These are phyloP conservation scores for Daldinia eschscholtzii DNA, from an alignment of 2,329 filamentous ascomycete species.

Conservation along the genomic window DNA sequence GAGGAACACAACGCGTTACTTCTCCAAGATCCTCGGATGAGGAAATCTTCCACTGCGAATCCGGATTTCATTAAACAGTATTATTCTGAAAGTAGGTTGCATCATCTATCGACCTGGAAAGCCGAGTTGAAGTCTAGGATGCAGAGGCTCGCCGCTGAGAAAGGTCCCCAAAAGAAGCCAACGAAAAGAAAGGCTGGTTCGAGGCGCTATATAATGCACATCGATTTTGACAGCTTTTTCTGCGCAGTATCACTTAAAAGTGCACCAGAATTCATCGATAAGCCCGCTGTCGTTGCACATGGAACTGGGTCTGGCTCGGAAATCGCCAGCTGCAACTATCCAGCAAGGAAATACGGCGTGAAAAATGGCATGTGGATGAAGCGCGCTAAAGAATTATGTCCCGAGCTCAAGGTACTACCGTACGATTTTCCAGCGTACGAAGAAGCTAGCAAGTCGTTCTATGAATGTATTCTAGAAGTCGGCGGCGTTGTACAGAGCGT, in stretches of 20 bases:
- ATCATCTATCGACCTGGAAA: conserved; percentile 97
- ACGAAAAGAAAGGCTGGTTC: conserved; percentile 69
- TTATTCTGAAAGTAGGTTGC: conserved; percentile 93
- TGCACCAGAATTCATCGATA: conserved; percentile 78
- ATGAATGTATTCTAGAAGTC: conserved; percentile 82
- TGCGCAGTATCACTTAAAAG: conserved; percentile 89
- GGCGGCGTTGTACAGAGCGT: conserved; percentile 93
- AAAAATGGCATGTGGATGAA: conserved; percentile 99
- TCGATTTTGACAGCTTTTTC: conserved; percentile 99
- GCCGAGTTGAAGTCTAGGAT: conserved; percentile 91
- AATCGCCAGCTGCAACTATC: conserved; percentile 98
- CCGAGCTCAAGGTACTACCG: conserved; percentile 87
- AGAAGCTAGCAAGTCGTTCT: conserved; percentile 88
- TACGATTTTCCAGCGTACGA: conserved; percentile 98
- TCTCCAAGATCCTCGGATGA: conserved; percentile 84
- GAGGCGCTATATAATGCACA: conserved; percentile 88
- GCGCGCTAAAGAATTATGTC: conserved; percentile 82
- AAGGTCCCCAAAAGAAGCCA: conserved; percentile 60
- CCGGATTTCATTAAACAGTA: conserved; percentile 95
- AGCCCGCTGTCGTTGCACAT: conserved; percentile 91
- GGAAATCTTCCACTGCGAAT: conserved; percentile 91
- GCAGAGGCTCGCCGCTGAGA: conserved; percentile 82
- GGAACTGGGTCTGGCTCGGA: conserved; percentile 87
- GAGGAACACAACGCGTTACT: conserved; percentile 93
- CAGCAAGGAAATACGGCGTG: conserved; percentile 84